Base-by-base conservation (phyloP, 441 rosid species). In the Erodium trifolium region DNA sequence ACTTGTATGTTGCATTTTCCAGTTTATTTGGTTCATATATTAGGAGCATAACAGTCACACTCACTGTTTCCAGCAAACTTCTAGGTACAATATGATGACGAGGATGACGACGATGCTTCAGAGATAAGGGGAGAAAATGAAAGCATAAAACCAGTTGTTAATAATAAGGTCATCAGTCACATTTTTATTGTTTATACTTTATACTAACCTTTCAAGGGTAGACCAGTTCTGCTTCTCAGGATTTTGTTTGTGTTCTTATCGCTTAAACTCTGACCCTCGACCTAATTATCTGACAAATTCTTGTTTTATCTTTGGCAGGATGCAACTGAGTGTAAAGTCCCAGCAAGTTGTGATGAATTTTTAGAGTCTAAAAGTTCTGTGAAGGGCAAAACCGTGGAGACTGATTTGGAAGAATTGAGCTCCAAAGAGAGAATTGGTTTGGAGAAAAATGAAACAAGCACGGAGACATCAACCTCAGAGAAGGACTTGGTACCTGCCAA, bases 111-210 rank as follows among this genome's bases (percentile, higher is more conserved):
- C 2, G 27, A 23, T 23, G 27, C 27, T 23, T 23, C 27, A 23
- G 95, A 89, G 75, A 73, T 74, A 47, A 83, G 74, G 77, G 91
- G 83, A 63, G 93, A 92, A 51, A 87, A 87, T 65, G 93, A 82
- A 62, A 76, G 68, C 37, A 49, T 69, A 67, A 84, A 75, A 77
- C 51, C 76, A 68, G 72, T 72, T 71, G 77, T 64, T 23, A 23
- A 23, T 66, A 67, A 35, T 73, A 83, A 91, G 97, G 92, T 84
- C 29, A 67, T 66, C 35, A 59, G 34, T 67, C 70, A 7, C 12
- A 64, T 9, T 53, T 39, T 23, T 23, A 23, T 23, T 23, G 27
- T 53, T 57, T 39, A 2, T 0, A 34, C 10, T 6, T n/a, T 0
- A 55, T 55, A n/a, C 62, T 5, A 55, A 55, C 18, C 18, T 63